Evolutionary conservation across 371 early-diverging fungal genomes (phyloP).

Genomic region (Fennellomyces sp.): DNA sequence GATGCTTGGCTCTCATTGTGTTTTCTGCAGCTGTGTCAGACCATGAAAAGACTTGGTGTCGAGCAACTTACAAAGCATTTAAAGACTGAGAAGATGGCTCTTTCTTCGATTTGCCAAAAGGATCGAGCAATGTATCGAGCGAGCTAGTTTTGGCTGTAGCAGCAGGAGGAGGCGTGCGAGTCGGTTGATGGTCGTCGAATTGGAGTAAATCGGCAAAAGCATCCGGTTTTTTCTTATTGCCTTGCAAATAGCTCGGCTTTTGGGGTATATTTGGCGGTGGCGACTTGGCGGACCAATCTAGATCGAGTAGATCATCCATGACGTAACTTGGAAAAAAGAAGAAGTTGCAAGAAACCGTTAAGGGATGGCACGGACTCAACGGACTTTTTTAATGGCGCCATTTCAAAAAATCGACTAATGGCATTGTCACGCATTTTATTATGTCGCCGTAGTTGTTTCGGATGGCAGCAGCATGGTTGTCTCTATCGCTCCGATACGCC

Average conservation of each 20-base stretch:
- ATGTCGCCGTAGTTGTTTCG: neutral
- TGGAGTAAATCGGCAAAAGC: conserved; percentile 39
- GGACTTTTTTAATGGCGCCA: too few relatives aligned
- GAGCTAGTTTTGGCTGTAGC: conserved; percentile 4
- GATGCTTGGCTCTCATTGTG: conserved; percentile 6
- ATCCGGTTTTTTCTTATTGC: conserved; percentile 31
- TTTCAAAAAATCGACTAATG: too few relatives aligned
- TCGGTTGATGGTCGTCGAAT: conserved; percentile 7
- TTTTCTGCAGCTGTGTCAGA: neutral
- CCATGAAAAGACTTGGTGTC: too few relatives aligned
- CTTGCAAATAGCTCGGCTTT: conserved; percentile 16
- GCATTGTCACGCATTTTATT: too few relatives aligned
- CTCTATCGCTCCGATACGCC: neutral
- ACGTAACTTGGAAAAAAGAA: neutral
- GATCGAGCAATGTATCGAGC: conserved; percentile 36
- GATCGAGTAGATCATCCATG: conserved; percentile 47
- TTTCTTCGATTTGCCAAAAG: conserved; percentile 29
- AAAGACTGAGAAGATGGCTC: conserved; percentile 24
- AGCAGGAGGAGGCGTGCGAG: conserved; percentile 20
- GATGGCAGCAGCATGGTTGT: neutral
- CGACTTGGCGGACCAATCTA: conserved; percentile 31
- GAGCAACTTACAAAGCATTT: conserved; percentile 56
- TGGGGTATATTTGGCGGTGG: conserved; percentile 17
- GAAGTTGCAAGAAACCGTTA: neutral
- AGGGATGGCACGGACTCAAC: too few relatives aligned